A percentile compares a stretch with the other conserved stretches of the same genome.
Evolutionary conservation across 2,329 filamentous ascomycete genomes (phyloP).

Genomic region (Neopestalotiopsis rosae): DNA sequence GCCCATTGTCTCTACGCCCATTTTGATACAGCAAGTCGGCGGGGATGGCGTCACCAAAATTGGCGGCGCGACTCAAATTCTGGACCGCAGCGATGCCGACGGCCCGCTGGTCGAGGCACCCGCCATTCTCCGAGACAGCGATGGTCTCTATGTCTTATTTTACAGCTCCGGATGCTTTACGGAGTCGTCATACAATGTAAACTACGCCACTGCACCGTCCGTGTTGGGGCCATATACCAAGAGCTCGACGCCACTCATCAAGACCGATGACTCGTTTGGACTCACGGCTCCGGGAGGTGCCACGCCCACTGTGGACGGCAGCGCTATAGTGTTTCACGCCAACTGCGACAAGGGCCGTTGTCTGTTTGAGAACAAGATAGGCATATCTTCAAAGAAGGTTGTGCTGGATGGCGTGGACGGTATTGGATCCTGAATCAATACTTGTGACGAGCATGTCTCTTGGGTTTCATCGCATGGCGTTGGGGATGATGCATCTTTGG

Average conservation of each 20-base stretch:
- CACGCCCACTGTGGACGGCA: constrained; percentile 37
- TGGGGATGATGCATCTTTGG: neutral
- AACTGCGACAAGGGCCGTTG: constrained; percentile 41
- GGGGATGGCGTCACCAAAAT: constrained; percentile 57
- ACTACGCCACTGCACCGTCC: constrained; percentile 56
- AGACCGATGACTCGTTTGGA: constrained; percentile 40
- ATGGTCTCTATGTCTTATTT: constrained; percentile 63
- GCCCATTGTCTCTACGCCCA: constrained; percentile 52
- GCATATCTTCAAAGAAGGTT: constrained; percentile 28
- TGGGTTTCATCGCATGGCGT: constrained; percentile 15
- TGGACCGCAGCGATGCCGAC: constrained; percentile 50
- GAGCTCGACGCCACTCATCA: constrained; percentile 37
- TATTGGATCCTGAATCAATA: constrained; percentile 9
- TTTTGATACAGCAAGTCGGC: constrained; percentile 60
- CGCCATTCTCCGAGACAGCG: constrained; percentile 49
- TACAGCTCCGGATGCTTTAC: constrained; percentile 67
- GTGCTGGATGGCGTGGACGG: constrained; percentile 24
- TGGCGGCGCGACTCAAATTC: constrained; percentile 53
- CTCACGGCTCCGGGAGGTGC: constrained; percentile 48
- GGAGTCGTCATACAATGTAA: constrained; percentile 60
- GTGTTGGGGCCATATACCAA: constrained; percentile 45
- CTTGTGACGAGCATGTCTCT: neutral
- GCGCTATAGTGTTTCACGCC: constrained; percentile 43
- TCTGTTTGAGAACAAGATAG: constrained; percentile 39
- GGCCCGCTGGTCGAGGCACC: constrained; percentile 68